Evolutionary conservation across 352 stramenopile species (phyloP).

Genomic region (Pythium oligandrum): DNA sequence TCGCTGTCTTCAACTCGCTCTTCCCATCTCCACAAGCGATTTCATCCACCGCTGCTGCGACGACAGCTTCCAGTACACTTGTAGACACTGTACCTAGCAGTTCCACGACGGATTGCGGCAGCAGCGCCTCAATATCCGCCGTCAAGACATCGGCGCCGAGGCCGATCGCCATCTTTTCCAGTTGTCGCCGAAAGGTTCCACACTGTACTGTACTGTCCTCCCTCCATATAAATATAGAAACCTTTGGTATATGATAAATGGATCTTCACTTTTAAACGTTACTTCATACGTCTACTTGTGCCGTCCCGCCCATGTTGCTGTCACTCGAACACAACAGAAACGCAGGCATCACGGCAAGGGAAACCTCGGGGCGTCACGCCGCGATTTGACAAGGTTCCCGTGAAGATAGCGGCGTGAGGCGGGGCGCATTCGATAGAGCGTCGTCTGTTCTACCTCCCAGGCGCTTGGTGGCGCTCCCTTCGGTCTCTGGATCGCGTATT

Average conservation of each 20-base stretch:
- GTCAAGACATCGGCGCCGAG: constrained; percentile 4
- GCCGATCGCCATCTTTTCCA: constrained; percentile 12
- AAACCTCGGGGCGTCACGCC: no score
- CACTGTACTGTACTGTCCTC: constrained; percentile 1
- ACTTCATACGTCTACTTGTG: constrained; percentile 15
- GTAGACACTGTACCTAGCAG: background rate
- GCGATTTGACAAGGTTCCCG: no score
- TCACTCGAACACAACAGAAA: background rate
- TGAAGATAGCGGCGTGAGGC: no score
- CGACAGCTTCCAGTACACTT: constrained; percentile 3
- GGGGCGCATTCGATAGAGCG: no score
- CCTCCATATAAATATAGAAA: background rate
- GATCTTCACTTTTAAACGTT: constrained; percentile 7
- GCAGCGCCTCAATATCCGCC: constrained; percentile 4
- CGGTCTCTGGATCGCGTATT: no score
- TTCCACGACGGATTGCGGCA: constrained; percentile 7
- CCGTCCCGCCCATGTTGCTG: constrained; percentile 4
- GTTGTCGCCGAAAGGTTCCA: constrained; percentile 5
- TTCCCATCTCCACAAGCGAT: background rate
- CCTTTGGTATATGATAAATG: constrained; percentile 5
- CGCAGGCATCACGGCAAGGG: no score
- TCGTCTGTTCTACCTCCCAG: no score
- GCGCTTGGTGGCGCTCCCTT: no score
- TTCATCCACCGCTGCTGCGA: constrained; percentile 5
- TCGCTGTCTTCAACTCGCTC: no score